Percentiles rank a stretch among this genome's conserved stretches.
These are phyloP conservation scores for Gyromitra esculenta DNA, from an alignment of 2,329 filamentous ascomycete species.

Conservation along the genomic window DNA sequence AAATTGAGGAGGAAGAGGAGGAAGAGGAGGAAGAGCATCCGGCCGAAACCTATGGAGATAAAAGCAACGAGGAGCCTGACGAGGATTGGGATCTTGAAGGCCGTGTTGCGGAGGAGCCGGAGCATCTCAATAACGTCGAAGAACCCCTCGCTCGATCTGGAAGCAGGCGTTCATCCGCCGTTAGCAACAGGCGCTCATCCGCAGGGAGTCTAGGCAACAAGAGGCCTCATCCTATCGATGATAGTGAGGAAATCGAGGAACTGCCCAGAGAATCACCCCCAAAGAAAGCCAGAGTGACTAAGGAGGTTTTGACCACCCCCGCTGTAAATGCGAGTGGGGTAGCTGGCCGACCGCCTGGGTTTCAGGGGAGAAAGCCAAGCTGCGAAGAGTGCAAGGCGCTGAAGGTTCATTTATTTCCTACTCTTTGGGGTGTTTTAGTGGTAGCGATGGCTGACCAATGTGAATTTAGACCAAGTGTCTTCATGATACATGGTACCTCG, in stretches of 20 bases:
- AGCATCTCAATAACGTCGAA: conserved; percentile 6
- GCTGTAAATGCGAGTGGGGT: conserved; percentile 13
- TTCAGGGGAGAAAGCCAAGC: conserved; percentile 53
- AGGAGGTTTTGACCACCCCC: conserved; percentile 39
- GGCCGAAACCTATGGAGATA: not conserved
- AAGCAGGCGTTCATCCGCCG: conserved; percentile 3
- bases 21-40: conserved; percentile 28
- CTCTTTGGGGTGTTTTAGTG: not conserved
- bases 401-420: conserved; percentile 43
- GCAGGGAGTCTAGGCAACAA: conserved; percentile 40
- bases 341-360: conserved; percentile 51
- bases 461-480: conserved; percentile 52
- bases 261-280: conserved; percentile 16
- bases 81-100: conserved; percentile 23
- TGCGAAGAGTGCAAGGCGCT: conserved; percentile 54
- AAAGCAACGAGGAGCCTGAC: conserved; percentile 21
- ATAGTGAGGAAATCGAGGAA: conserved; percentile 30
- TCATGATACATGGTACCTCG: conserved; percentile 54
- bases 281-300: conserved; percentile 32
- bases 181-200: conserved; percentile 19
- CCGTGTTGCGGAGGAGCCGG: conserved; percentile 12
- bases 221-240: conserved; percentile 14
- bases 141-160: not conserved
- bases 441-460: conserved; percentile 25
- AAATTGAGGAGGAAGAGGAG: conserved; percentile 9